Percentiles rank a stretch among this genome's conserved stretches.
Conservation (phyloP, 768 basidiomycete species). For the Termitomyces sp. region DNA sequence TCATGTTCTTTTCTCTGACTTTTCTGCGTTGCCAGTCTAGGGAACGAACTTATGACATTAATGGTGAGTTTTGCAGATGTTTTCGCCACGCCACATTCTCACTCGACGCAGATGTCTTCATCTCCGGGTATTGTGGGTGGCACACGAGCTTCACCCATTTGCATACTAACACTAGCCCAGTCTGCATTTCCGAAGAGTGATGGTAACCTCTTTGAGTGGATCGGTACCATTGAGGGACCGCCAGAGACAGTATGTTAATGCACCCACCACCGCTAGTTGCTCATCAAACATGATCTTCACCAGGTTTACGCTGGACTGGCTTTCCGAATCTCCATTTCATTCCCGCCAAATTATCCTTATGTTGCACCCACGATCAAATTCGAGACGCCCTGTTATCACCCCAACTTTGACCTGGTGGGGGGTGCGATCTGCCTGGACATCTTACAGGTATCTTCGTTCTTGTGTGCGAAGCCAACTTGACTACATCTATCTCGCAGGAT, state of each 20-base stretch:
- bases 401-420: slow-evolving; percentile 77
- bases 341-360: slow-evolving; percentile 87
- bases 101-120: slow-evolving; percentile 64
- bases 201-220: slow-evolving; percentile 86
- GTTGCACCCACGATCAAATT: slow-evolving; percentile 82
- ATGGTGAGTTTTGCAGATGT: slow-evolving; percentile 52
- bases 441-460: slow-evolving; percentile 52
- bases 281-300: slow-evolving; percentile 4
- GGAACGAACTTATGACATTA: slow-evolving; percentile 82
- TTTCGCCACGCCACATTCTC: neutral
- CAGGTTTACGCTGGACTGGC: slow-evolving; percentile 75
- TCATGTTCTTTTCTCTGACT: slow-evolving; percentile 1
- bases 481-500: slow-evolving; percentile 42
- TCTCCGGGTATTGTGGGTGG: slow-evolving; percentile 79
- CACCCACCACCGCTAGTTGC: neutral
- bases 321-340: slow-evolving; percentile 80
- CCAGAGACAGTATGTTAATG: slow-evolving; percentile 51
- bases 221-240: slow-evolving; percentile 82
- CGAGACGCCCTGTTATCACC: slow-evolving; percentile 87
- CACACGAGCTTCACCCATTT: neutral
- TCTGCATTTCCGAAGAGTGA: slow-evolving; percentile 89
- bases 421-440: slow-evolving; percentile 87
- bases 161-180: slow-evolving; percentile 28
- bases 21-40: slow-evolving; percentile 42
- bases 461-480: neutral